A percentile compares a stretch with the other conserved stretches of the same genome.
These are phyloP conservation scores for Candida morakotiae DNA, from an alignment of 805 yeast genomes.

Conservation along the genomic window DNA sequence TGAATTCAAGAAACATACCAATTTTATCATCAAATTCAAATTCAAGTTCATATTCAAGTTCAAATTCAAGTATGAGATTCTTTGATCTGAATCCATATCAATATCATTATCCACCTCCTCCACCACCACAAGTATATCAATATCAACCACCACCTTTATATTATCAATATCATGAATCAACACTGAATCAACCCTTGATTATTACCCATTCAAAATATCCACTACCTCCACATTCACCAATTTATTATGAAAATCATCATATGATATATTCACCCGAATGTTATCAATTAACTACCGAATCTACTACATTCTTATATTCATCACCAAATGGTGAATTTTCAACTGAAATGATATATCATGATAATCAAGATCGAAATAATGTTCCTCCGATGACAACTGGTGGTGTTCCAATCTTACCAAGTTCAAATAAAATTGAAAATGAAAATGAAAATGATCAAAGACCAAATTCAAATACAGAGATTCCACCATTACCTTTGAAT, in stretches of 20 bases:
- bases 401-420: not conserved
- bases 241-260: not conserved
- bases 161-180: not conserved
- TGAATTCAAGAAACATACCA: too few species aligned
- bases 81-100: not conserved
- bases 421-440: too few species aligned
- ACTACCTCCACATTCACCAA: slow-evolving; percentile 1
- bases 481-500: slow-evolving; percentile 22
- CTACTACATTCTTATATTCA: slow-evolving; percentile 4
- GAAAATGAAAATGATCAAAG: not conserved
- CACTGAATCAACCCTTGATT: not conserved
- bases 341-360: slow-evolving; percentile 14
- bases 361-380: not conserved
- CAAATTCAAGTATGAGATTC: not conserved
- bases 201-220: slow-evolving; percentile 5
- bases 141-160: not conserved
- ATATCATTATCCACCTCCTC: not conserved
- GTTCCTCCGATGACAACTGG: not conserved
- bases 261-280: not conserved
- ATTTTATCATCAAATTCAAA: not conserved
- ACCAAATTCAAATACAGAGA: slow-evolving; percentile 21
- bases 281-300: slow-evolving; percentile 1
- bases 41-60: not conserved
- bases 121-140: not conserved
- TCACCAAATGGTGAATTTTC: slow-evolving; percentile 6